phyloP scores from a whole-genome alignment of 257 asterid genomes.

The Primulina tabacum region DNA sequence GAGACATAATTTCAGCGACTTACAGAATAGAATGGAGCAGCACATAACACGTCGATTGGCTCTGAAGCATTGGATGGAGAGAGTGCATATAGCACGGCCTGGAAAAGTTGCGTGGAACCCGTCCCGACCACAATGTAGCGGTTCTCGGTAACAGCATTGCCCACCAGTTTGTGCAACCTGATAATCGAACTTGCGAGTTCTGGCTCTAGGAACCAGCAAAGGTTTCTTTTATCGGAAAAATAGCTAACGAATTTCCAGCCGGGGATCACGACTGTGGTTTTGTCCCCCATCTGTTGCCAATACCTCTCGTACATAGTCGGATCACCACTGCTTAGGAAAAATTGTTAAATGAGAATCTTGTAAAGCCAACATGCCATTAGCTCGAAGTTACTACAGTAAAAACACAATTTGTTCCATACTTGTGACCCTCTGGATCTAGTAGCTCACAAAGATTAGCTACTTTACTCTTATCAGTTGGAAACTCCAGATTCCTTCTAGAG shows the following conservation, averaged over 20 bases:
- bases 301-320: constrained; percentile 90
- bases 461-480: background rate
- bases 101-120: constrained; percentile 88
- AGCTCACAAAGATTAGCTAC: background rate
- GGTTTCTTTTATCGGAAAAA: constrained; percentile 56
- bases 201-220: constrained; percentile 92
- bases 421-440: too few species aligned
- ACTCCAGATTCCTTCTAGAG: background rate
- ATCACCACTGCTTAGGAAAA: constrained; percentile 60
- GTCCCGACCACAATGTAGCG: constrained; percentile 87
- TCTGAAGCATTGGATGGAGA: constrained; percentile 52
- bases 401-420: background rate
- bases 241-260: constrained; percentile 95
- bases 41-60: constrained; percentile 76
- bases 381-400: background rate
- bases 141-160: constrained; percentile 69
- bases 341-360: background rate
- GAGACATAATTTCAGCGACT: constrained; percentile 14
- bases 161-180: constrained; percentile 71
- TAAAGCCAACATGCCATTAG: background rate
- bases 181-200: constrained; percentile 53
- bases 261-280: constrained; percentile 54
- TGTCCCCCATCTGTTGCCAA: constrained; percentile 73
- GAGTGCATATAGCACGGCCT: constrained; percentile 81
- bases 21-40: constrained; percentile 92